Base-by-base conservation (phyloP, 2,329 filamentous ascomycete species). In the Alternaria sp. region DNA sequence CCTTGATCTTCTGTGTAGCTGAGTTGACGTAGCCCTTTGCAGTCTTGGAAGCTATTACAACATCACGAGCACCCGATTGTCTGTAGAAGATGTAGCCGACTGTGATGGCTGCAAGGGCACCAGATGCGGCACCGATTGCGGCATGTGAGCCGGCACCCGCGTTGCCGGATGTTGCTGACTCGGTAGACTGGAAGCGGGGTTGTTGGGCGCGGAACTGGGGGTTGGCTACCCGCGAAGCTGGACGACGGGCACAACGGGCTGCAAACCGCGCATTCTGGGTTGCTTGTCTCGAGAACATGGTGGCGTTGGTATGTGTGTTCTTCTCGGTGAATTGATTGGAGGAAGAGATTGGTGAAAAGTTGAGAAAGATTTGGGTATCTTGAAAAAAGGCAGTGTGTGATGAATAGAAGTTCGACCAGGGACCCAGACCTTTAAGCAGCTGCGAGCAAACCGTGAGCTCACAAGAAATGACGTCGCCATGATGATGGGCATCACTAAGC, bases 21-120 rank as follows among this genome's bases (percentile, higher is more conserved):
- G 83, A 81, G 40, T 88, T 79, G 76, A 90, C 86, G 72, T 90
- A 87, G 55, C 82, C 79, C 73, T 88, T 85, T 3, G 88, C 86
- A 54, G 88, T 83, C 54, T 84, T 83, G 10, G 82, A 81, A 3
- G 83, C 82, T 51, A 81, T 74, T 11, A 86, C 81, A 12, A 85
- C 68, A 1, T 81, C 81, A 59, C 81, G 81, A 7, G 80, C 79
- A 20, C 85, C 85, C 4, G 85, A 86, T 72, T 83, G 83, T 52
- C 84, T 78, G 75, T 88, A 88, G 76, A 82, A 86, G 59, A 74
- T 67, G 71, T 86, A 87, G 32, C 82, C 83, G 7, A 80, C 79
- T 2, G 75, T 58, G 49, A 85, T 75, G 3, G 84, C 84, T 14
- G 82, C 74, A 25, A 77, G 74, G 20, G 83, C 85, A 54, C 86